phyloP scores from a whole-genome alignment of 179 eudicot species.

The Spinacia oleracea region DNA sequence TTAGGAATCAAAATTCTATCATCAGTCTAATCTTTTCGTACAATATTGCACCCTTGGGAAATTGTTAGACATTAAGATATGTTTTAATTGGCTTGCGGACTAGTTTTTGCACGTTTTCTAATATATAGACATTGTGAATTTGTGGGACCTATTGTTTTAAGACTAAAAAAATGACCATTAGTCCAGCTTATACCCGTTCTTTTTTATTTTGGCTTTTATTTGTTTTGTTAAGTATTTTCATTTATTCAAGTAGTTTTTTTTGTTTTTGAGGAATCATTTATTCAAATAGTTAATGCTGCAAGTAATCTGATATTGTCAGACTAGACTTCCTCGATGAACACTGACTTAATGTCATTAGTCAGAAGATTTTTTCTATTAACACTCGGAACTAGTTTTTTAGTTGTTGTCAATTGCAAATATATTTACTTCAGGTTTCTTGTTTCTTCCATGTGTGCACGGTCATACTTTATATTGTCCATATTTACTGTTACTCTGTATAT shows the following conservation, averaged over 20 bases:
- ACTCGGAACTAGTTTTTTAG: neutral
- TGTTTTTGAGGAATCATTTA: too few relatives aligned
- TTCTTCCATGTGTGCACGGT: neutral
- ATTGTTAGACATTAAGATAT: neutral
- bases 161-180: too few relatives aligned
- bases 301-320: neutral
- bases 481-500: neutral
- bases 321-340: neutral
- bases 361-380: neutral
- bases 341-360: neutral
- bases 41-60: neutral
- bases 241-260: too few relatives aligned
- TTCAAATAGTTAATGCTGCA: neutral
- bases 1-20: constrained; percentile 1
- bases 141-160: neutral
- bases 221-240: neutral
- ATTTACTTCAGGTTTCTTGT: neutral
- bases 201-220: neutral
- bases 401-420: neutral
- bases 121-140: too few relatives aligned
- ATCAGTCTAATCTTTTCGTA: neutral
- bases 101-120: neutral
- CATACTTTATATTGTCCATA: neutral
- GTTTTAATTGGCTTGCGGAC: neutral
- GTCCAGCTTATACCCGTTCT: neutral